These are phyloP conservation scores for Senna tora DNA, from an alignment of 306 rosid genomes.

Conservation along the genomic window DNA sequence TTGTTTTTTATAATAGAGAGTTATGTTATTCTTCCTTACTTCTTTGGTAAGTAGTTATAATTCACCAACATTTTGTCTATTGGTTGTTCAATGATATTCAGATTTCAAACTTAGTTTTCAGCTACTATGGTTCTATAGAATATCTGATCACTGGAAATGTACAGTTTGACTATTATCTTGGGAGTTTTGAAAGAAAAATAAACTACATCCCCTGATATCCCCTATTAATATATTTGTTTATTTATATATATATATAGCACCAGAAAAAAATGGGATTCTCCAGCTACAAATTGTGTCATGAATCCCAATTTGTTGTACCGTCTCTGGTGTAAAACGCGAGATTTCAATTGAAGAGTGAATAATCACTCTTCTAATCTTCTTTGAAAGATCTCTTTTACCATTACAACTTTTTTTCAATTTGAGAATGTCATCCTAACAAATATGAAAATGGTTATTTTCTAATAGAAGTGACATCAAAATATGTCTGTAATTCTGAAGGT, in stretches of 20 bases:
- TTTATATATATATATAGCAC: too few species aligned
- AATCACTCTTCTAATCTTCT: too few species aligned
- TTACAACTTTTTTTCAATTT: not conserved
- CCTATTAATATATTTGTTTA: too few species aligned
- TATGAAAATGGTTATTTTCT: not conserved
- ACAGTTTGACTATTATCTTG: not conserved
- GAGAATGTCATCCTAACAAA: not conserved
- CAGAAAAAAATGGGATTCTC: not conserved
- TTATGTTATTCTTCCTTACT: not conserved
- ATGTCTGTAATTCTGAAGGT: not conserved
- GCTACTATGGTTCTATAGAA: not conserved
- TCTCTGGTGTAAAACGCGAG: not conserved
- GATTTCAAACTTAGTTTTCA: not conserved
- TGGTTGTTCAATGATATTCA: not conserved
- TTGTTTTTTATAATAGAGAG: not conserved
- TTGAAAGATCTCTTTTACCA: not conserved
- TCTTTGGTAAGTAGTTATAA: constrained; percentile 8
- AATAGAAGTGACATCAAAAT: not conserved
- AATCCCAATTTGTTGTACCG: not conserved
- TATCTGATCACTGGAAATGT: not conserved
- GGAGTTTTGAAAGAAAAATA: not conserved
- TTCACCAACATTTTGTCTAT: not conserved
- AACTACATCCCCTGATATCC: too few species aligned
- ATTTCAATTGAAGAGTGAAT: not conserved
- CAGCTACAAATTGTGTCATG: not conserved